These are phyloP conservation scores for Entophlyctis helioformis DNA, from an alignment of 192 early-diverging fungal species.

Conservation along the genomic window DNA sequence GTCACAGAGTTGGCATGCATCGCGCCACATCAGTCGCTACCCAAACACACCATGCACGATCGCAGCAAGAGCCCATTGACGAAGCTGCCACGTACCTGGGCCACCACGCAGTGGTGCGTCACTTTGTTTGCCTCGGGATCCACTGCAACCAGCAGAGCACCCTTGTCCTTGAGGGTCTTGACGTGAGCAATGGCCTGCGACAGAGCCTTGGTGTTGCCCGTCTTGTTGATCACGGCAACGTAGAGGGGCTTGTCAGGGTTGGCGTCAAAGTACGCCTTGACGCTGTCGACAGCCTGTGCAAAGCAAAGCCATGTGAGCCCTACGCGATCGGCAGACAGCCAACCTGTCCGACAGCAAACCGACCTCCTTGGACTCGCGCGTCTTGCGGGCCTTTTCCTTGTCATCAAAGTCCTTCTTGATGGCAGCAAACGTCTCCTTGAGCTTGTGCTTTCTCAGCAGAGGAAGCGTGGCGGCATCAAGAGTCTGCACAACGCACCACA, in stretches of 20 bases:
- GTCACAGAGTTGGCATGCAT: too few species aligned
- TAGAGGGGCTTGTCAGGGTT: slow-evolving; percentile 46
- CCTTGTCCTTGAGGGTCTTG: slow-evolving; percentile 76
- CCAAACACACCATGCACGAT: too few species aligned
- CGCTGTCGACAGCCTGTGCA: slow-evolving; percentile 51
- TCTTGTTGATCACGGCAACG: slow-evolving; percentile 51
- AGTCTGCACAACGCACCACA: too few species aligned
- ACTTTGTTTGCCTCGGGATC: slow-evolving; percentile 60
- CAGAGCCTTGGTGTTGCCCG: slow-evolving; percentile 76
- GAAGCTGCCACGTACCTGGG: slow-evolving; percentile 33
- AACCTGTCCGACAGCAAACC: background rate
- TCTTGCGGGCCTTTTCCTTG: slow-evolving; percentile 79
- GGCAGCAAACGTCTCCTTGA: slow-evolving; percentile 57
- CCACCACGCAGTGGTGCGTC: slow-evolving; percentile 70
- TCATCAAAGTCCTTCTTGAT: slow-evolving; percentile 81
- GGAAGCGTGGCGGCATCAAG: slow-evolving; percentile 71
- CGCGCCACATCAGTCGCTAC: too few species aligned
- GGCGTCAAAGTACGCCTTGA: slow-evolving; percentile 60
- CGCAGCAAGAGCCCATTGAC: too few species aligned
- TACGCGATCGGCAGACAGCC: background rate
- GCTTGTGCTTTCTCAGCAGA: slow-evolving; percentile 58
- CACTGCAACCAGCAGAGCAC: slow-evolving; percentile 69
- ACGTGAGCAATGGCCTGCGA: slow-evolving; percentile 62
- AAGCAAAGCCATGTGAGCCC: too few species aligned
- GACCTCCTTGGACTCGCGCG: slow-evolving; percentile 69